Conservation (phyloP, 176 grass and related monocot species). For the Aegilops bicornis region DNA sequence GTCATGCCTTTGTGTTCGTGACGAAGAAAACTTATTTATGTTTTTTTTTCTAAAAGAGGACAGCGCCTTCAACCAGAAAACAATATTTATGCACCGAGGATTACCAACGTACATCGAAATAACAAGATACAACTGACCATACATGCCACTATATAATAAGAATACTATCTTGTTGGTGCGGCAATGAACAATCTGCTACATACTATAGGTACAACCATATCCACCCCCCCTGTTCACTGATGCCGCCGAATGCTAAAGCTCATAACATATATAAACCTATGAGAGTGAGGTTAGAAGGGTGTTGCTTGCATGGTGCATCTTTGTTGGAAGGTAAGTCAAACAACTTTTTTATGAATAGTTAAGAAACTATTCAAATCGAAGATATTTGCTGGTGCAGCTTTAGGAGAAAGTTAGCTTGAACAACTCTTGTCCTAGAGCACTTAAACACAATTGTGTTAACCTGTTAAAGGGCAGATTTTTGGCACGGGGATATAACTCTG, state of each 20-base stretch:
- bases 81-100: too few relatives aligned
- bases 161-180: too few relatives aligned
- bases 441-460: not conserved
- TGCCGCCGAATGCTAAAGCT: not conserved
- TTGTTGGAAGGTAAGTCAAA: not conserved
- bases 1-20: too few relatives aligned
- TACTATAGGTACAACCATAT: not conserved
- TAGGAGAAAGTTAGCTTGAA: not conserved
- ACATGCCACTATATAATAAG: too few relatives aligned
- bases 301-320: not conserved
- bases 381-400: not conserved
- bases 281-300: not conserved
- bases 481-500: not conserved
- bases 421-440: not conserved
- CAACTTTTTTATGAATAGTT: not conserved
- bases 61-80: too few relatives aligned
- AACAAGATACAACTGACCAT: too few relatives aligned
- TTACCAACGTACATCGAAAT: too few relatives aligned
- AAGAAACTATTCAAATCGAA: not conserved
- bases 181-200: too few relatives aligned
- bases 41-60: too few relatives aligned
- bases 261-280: not conserved
- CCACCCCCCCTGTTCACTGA: not conserved
- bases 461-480: not conserved
- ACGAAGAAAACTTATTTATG: too few relatives aligned